Percentiles rank a stretch among this genome's conserved stretches.
These are phyloP conservation scores for Scheffersomyces parashehatae DNA, from an alignment of 1,139 yeast species.

Conservation along the genomic window DNA sequence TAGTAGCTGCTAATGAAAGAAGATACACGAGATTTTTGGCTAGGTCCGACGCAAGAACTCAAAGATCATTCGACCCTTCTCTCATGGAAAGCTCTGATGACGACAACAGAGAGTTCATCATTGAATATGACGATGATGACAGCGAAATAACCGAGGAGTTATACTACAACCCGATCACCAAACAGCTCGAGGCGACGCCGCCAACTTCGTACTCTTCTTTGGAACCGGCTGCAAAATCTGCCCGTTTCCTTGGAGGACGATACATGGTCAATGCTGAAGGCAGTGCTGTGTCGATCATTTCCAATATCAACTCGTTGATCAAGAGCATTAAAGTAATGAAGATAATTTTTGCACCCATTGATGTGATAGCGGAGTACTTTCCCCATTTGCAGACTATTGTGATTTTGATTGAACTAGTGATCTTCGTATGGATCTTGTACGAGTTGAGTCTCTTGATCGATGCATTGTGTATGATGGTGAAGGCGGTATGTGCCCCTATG, in stretches of 20 bases:
- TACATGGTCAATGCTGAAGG: not conserved
- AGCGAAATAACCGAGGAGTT: slow-evolving; percentile 27
- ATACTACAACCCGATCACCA: slow-evolving; percentile 34
- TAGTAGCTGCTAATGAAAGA: not conserved
- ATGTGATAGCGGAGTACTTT: slow-evolving; percentile 38
- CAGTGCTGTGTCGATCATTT: slow-evolving; percentile 13
- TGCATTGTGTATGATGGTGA: slow-evolving; percentile 49
- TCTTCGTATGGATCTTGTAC: slow-evolving; percentile 46
- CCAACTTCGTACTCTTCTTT: slow-evolving; percentile 28
- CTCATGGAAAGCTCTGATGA: slow-evolving; percentile 2
- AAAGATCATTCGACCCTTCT: slow-evolving; percentile 5
- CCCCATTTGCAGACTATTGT: slow-evolving; percentile 44
- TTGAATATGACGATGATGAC: slow-evolving; percentile 35
- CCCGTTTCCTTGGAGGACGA: not conserved
- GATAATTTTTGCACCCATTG: slow-evolving; percentile 45
- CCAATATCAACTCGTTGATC: slow-evolving; percentile 34
- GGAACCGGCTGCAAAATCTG: slow-evolving; percentile 2
- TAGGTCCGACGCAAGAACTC: not conserved
- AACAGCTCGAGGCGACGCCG: slow-evolving; percentile 34
- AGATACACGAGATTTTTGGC: not conserved
- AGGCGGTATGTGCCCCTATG: slow-evolving; percentile 51
- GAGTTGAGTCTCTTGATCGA: slow-evolving; percentile 45
- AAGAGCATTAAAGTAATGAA: slow-evolving; percentile 40
- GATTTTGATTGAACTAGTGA: slow-evolving; percentile 36
- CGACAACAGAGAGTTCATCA: slow-evolving; percentile 25